These are phyloP conservation scores for Blumeriella jaapii DNA, from an alignment of 2,329 filamentous ascomycete species.

Conservation along the genomic window DNA sequence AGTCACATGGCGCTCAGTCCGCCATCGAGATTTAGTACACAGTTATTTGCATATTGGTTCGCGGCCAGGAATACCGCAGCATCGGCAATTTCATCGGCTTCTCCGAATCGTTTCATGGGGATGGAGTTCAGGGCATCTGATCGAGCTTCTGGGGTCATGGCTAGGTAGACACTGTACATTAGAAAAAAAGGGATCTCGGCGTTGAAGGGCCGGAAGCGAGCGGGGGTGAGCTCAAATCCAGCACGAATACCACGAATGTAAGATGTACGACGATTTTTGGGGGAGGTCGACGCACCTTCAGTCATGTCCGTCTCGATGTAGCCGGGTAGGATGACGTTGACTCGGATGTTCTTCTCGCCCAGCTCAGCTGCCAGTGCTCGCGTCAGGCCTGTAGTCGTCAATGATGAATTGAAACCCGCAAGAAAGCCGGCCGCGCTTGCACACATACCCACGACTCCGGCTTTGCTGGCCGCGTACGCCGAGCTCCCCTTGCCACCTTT, in stretches of 20 bases:
- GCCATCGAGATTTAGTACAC: conserved; percentile 75
- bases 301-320: conserved; percentile 80
- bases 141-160: conserved; percentile 31
- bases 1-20: conserved; percentile 58
- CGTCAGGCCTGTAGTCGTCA: conserved; percentile 44
- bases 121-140: conserved; percentile 38
- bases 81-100: conserved; percentile 63
- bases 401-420: neutral
- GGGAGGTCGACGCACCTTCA: conserved; percentile 43
- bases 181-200: conserved; percentile 21
- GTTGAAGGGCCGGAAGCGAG: conserved; percentile 12
- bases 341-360: conserved; percentile 50
- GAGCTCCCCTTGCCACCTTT: conserved; percentile 60
- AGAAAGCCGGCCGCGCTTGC: no score
- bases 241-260: conserved; percentile 1
- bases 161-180: conserved; percentile 31
- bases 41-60: conserved; percentile 80
- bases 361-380: conserved; percentile 54
- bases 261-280: neutral
- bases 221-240: neutral
- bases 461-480: conserved; percentile 70
- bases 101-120: conserved; percentile 56
- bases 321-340: conserved; percentile 72
- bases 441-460: conserved; percentile 56
- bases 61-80: conserved; percentile 66